phyloP scores from a whole-genome alignment of 164 flowering plant genomes.

The Piper longum region DNA sequence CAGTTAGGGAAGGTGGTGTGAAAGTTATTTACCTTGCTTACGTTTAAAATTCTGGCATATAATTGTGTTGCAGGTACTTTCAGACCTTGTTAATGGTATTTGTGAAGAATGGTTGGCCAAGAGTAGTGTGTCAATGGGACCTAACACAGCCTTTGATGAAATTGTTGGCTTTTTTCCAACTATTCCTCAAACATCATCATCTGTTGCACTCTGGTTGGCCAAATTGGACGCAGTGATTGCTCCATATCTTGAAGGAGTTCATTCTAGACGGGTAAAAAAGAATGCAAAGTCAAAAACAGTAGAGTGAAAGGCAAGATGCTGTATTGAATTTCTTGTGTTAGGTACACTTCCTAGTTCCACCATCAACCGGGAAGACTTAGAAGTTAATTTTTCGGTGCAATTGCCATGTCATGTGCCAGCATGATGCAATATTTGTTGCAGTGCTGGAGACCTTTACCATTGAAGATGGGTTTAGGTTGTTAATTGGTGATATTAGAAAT shows the following conservation, averaged over 20 bases:
- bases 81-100: slow-evolving; percentile 74
- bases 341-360: no score
- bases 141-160: slow-evolving; percentile 30
- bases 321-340: no score
- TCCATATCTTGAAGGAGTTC: slow-evolving; percentile 21
- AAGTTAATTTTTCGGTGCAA: slow-evolving; percentile 33
- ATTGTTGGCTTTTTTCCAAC: slow-evolving; percentile 41
- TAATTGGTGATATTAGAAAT: no score
- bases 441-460: no score
- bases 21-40: no score
- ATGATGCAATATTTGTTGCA: no score
- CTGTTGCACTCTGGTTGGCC: slow-evolving; percentile 86
- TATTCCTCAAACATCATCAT: slow-evolving; percentile 79
- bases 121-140: slow-evolving; percentile 14
- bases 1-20: background rate
- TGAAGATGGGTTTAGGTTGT: no score
- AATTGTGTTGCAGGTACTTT: slow-evolving; percentile 46
- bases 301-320: background rate
- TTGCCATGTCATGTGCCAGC: slow-evolving; percentile 5
- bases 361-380: slow-evolving; percentile 26
- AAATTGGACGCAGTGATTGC: slow-evolving; percentile 65
- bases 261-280: slow-evolving; percentile 9
- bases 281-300: background rate
- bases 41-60: background rate
- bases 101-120: slow-evolving; percentile 59